phyloP scores from a whole-genome alignment of 306 rosid species.

The Trifolium fragiferum region DNA sequence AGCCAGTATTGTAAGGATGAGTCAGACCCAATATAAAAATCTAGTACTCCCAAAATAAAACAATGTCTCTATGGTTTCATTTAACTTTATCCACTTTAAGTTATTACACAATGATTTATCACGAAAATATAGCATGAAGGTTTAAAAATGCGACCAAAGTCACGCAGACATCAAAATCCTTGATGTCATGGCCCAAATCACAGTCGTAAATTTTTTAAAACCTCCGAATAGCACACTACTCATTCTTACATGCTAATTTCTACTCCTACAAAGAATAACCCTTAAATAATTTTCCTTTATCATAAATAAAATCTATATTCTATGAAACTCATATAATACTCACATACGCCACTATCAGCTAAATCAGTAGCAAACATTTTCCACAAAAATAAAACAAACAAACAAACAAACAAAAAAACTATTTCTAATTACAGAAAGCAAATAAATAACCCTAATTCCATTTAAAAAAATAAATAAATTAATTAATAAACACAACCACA shows the following conservation, averaged over 20 bases:
- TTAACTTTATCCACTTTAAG: background rate
- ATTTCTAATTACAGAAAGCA: background rate
- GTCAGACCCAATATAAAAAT: too few species aligned
- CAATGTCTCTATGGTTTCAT: constrained; percentile 8
- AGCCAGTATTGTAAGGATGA: too few species aligned
- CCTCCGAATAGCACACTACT: background rate
- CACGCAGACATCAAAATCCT: background rate
- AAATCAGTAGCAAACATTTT: constrained; percentile 10
- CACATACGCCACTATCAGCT: background rate
- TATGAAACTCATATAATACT: constrained; percentile 7
- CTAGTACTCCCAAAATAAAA: background rate
- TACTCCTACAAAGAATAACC: constrained; percentile 9
- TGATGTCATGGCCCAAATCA: background rate
- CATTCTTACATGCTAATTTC: constrained; percentile 14
- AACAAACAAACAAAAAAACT: background rate
- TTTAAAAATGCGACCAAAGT: background rate
- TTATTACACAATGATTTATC: background rate
- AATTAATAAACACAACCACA: background rate
- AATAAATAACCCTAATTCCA: constrained; percentile 7
- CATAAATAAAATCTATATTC: background rate
- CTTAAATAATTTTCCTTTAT: background rate
- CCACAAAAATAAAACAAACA: background rate
- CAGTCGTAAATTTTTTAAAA: background rate
- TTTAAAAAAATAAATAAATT: background rate
- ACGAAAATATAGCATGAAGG: background rate